Percentiles rank a stretch among this genome's conserved stretches.
phyloP scores from a whole-genome alignment of 177 flowering plant species.

The Vitis hybrid region DNA sequence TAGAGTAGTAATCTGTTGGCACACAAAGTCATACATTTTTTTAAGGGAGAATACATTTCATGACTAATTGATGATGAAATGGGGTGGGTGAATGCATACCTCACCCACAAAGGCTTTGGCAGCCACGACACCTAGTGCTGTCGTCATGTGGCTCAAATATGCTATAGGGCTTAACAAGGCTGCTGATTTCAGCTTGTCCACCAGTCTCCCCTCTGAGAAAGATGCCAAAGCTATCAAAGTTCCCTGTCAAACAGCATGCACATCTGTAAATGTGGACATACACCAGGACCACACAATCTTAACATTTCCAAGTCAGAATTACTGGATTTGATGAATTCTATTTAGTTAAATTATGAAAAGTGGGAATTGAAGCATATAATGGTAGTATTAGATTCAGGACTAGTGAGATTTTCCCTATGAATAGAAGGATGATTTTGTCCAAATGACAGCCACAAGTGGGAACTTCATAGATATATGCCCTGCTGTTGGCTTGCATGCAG shows the following conservation, averaged over 20 bases:
- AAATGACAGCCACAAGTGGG: no score
- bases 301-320: no score
- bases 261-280: neutral
- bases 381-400: no score
- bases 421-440: no score
- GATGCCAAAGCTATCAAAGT: slow-evolving; percentile 71
- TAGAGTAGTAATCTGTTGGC: slow-evolving; percentile 42
- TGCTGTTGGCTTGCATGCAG: no score
- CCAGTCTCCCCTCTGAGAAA: slow-evolving; percentile 49
- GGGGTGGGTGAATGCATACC: slow-evolving; percentile 27
- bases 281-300: neutral
- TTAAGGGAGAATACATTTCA: neutral
- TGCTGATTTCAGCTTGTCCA: slow-evolving; percentile 55
- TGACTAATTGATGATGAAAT: neutral
- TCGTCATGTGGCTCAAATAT: slow-evolving; percentile 66
- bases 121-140: slow-evolving; percentile 48
- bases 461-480: no score
- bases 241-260: slow-evolving; percentile 36
- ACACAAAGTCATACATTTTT: neutral
- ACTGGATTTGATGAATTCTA: no score
- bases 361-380: no score
- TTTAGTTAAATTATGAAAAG: no score
- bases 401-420: no score
- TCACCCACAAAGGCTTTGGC: slow-evolving; percentile 69
- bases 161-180: slow-evolving; percentile 71